These are phyloP conservation scores for Gaeumannomyces tritici DNA, from an alignment of 2,329 filamentous ascomycete genomes.

Conservation along the genomic window DNA sequence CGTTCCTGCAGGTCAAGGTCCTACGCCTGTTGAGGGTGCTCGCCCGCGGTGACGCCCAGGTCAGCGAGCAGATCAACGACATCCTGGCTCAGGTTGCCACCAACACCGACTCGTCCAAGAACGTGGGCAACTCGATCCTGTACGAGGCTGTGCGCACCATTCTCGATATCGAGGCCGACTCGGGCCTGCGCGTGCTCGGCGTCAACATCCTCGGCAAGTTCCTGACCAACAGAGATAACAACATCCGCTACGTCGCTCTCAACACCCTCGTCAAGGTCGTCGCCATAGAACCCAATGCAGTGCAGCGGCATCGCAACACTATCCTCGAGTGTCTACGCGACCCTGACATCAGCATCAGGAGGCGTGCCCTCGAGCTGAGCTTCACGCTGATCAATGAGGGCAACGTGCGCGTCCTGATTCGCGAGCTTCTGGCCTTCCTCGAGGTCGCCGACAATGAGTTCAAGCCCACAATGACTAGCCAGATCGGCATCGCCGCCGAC, in stretches of 20 bases:
- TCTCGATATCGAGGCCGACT: conserved; percentile 95
- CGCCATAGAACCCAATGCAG: conserved; percentile 93
- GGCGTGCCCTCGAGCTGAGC: conserved; percentile 91
- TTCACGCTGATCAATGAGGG: conserved; percentile 97
- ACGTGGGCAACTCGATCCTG: conserved; percentile 94
- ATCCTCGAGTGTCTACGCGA: conserved; percentile 94
- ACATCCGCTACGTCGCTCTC: conserved; percentile 94
- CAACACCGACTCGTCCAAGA: conserved; percentile 96
- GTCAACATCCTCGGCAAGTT: conserved; percentile 97
- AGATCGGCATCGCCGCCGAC: conserved; percentile 95
- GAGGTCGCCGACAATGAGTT: conserved; percentile 98
- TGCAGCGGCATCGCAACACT: conserved; percentile 93
- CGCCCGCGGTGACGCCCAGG: conserved; percentile 74
- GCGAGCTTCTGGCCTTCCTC: conserved; percentile 88
- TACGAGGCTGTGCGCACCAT: conserved; percentile 97
- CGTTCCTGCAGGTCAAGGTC: conserved; percentile 96
- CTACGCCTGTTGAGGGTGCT: conserved; percentile 77
- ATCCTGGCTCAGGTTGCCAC: conserved; percentile 96
- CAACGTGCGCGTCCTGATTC: conserved; percentile 87
- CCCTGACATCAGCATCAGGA: conserved; percentile 94
- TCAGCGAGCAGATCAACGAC: conserved; percentile 96
- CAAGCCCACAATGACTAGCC: conserved; percentile 95
- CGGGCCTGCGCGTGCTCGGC: conserved; percentile 83
- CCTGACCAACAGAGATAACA: conserved; percentile 96
- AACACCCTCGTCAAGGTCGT: conserved; percentile 98